phyloP scores from a whole-genome alignment of 345 rosid species.

The Ailanthus altissimus region DNA sequence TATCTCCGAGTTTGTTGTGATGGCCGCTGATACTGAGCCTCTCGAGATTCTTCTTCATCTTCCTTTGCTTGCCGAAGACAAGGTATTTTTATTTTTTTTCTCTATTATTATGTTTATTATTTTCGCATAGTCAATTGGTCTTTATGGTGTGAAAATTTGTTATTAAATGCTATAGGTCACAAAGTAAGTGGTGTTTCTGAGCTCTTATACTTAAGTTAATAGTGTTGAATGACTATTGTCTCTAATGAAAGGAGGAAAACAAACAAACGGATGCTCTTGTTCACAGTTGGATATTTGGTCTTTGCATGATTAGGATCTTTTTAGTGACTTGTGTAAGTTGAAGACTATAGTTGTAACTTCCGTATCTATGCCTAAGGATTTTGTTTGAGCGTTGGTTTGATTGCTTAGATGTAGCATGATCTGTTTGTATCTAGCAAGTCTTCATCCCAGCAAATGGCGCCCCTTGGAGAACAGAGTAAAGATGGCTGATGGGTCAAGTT shows the following conservation, averaged over 20 bases:
- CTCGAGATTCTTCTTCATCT: constrained; percentile 88
- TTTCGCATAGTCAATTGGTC: neutral
- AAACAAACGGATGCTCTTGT: neutral
- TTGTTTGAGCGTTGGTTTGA: neutral
- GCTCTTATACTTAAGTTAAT: neutral
- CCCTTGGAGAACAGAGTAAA: neutral
- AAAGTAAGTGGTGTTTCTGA: neutral
- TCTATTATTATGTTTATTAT: neutral
- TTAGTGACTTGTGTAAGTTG: neutral
- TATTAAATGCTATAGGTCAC: neutral
- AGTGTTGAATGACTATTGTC: neutral
- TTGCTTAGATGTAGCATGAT: neutral
- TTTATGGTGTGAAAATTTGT: neutral
- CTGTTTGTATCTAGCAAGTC: neutral
- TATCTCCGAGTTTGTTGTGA: constrained; percentile 85
- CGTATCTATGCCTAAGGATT: neutral
- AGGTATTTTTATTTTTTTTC: constrained; percentile 40
- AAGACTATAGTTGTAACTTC: neutral
- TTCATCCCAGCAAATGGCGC: neutral
- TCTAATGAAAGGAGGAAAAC: neutral
- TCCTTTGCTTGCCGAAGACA: constrained; percentile 77
- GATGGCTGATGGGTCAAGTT: neutral
- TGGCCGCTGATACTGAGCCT: constrained; percentile 83
- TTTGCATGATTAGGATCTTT: neutral
- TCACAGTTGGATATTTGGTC: neutral